Evolutionary conservation across 163 green algal genomes (phyloP), one percentile per base, ranked within the genome.

Genomic region (Chloromonas sp.): DNA sequence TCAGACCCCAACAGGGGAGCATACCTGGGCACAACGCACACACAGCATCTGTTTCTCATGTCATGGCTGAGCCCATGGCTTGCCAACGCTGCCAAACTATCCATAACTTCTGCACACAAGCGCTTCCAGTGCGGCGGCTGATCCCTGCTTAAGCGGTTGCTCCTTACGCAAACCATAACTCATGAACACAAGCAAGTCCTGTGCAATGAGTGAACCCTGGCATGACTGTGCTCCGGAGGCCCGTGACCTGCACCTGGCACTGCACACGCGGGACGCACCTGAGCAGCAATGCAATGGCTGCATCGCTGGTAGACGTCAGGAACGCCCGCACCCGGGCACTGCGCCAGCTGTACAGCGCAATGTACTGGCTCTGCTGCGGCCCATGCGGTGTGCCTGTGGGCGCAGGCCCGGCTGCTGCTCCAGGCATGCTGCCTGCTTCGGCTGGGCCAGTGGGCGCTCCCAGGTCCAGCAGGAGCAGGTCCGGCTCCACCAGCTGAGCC

Each of bases 301-400:
- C 77, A 57, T 81, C 77, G 59, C 59, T 71, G 79, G 36, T 58
- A 1, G 59, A 61, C 1, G 13, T 8, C 59, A 82, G 36, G 1
- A 82, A 71, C 59, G 59, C 59, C 14, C 8, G 79, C 79, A 82
- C 79, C 2, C 79, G 79, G 11, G 79, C 59, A 5, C 2, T 36
- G 59, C 79, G 79, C 79, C 79, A 82, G 59, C 57, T 15, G 58
- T 82, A 82, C 79, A 82, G 2, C 2, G 79, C 79, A 58, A 82
- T 70, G 79, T 82, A 82, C 79, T 70, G 59, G 59, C 59, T 71
- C 79, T 82, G 79, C 79, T 70, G 79, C 79, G 59, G 60, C 59
- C 59, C 60, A 58, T 5, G 66, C 66, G 5, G 66, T 8, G 66
- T 8, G 14, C 13, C 14, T 14, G 5, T 36, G 5, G 71, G 13